Percentiles rank a stretch among this genome's conserved stretches.
Evolutionary conservation across 2,329 filamentous ascomycete species (phyloP).

Genomic region (Fusarium sublunatum): DNA sequence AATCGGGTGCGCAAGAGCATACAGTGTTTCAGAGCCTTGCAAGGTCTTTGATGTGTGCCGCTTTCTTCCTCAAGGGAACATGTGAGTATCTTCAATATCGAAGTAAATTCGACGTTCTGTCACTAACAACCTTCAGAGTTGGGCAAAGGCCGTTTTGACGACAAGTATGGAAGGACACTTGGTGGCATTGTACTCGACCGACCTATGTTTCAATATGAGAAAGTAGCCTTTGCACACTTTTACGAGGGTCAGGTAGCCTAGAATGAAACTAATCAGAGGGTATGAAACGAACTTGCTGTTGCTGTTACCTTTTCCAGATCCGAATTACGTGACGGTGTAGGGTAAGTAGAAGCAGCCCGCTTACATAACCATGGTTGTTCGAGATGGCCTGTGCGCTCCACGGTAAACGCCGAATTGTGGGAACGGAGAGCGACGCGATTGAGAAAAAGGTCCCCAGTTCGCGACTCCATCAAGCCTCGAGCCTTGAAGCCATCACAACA

Average conservation of each 20-base stretch:
- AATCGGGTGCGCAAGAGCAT: conserved; percentile 51
- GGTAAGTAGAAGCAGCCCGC: conserved; percentile 7
- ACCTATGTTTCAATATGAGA: background rate
- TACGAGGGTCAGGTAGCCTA: no score
- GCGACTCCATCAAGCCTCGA: conserved; percentile 47
- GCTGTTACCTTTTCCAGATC: no score
- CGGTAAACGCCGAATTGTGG: conserved; percentile 41
- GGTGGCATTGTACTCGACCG: background rate
- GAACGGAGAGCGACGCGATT: conserved; percentile 47
- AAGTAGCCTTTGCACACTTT: background rate
- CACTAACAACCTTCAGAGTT: conserved; percentile 30
- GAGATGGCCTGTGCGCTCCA: conserved; percentile 22
- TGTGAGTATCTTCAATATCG: conserved; percentile 43
- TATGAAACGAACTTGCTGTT: no score
- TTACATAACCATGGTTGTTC: conserved; percentile 35
- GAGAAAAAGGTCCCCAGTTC: conserved; percentile 47
- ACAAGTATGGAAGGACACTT: background rate
- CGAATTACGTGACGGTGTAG: conserved; percentile 13
- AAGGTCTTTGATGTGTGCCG: conserved; percentile 52
- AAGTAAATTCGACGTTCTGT: background rate
- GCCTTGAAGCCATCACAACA: conserved; percentile 39
- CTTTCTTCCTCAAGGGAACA: conserved; percentile 51
- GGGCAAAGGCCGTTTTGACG: conserved; percentile 47
- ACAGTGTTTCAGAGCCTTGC: conserved; percentile 48
- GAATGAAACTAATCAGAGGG: no score